These are phyloP conservation scores for Monilinia laxa DNA, from an alignment of 2,329 filamentous ascomycete genomes.

Conservation along the genomic window DNA sequence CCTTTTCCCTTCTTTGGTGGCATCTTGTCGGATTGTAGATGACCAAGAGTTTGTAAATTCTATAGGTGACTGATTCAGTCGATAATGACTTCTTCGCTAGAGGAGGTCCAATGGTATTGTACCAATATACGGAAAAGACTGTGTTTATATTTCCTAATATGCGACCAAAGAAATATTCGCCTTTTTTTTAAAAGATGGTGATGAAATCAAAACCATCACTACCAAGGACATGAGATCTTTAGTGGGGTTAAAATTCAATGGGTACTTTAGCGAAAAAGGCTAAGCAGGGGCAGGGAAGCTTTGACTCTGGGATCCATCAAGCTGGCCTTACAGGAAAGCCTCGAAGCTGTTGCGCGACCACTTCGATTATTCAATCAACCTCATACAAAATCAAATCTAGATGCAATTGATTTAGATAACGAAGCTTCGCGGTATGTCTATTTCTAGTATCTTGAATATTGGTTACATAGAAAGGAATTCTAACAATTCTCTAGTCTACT, in stretches of 20 bases:
- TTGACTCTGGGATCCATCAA: background rate
- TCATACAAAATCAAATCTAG: background rate
- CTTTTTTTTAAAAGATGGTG: conserved; percentile 3
- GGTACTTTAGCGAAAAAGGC: conserved; percentile 32
- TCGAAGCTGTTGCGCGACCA: conserved; percentile 21
- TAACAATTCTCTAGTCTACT: conserved; percentile 26
- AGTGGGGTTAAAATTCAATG: conserved; percentile 34
- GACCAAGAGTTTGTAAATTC: background rate
- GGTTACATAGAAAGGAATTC: background rate
- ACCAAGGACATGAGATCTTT: conserved; percentile 23
- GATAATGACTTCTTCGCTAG: background rate
- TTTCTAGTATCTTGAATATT: too few relatives aligned
- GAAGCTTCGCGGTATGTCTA: conserved; percentile 11
- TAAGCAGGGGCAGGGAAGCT: conserved; percentile 9
- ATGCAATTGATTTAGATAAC: conserved; percentile 25
- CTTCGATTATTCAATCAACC: background rate
- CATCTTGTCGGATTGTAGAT: conserved; percentile 54
- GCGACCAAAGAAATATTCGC: conserved; percentile 3
- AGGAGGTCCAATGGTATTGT: background rate
- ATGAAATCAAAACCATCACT: background rate
- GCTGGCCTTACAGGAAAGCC: background rate
- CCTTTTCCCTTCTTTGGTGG: conserved; percentile 64
- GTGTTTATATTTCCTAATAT: conserved; percentile 26
- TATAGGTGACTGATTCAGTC: background rate
- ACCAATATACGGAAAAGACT: conserved; percentile 37